Evolutionary conservation across 805 yeast species (phyloP), one percentile per base, ranked within the genome.

Genomic region (Vanderwaltozyma yarrowii): DNA sequence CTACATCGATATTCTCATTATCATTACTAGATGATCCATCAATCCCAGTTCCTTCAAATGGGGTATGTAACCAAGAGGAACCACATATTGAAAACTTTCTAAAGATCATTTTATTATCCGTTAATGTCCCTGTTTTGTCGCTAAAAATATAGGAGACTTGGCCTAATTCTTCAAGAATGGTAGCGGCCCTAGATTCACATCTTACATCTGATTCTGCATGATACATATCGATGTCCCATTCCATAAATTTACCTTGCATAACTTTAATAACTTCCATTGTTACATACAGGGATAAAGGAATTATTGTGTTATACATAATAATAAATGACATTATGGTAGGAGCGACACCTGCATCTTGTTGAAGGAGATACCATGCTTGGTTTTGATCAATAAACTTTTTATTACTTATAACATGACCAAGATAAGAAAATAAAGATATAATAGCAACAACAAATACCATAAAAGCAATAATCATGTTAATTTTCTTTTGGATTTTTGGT

Each of bases 91-190:
- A 76, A 47, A 89, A 73, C 53, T 88, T 88, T 33, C 96, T 70
- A 58, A 92, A 92, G 20, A 89, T 64, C 99, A 92, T 92, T 50
- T 79, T 64, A 56, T 92, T 92, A 50, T 92, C 97, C 0, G 99
- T 92, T 43, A 92, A 69, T 0, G 99, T 92, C 9, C 99, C 99
- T 0, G 98, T 92, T 59, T 92, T 92, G 61, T 92, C 99, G 43
- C 95, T 83, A 58, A 92, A 92, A 3, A 92, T 73, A 54, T 89
- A 88, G 35, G 95, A 80, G 1, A 94, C 96, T 57, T 92, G 99
- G 2, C 99, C 99, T 50, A 92, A 66, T 61, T 92, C 98, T 57
- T 92, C 99, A 46, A 92, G 71, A 47, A 92, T 86, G 0, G 96
- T 84, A 0, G 97, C 95, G 0, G 97, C 88, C 56, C 89, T 78